phyloP scores from a whole-genome alignment of 2,329 filamentous ascomycete genomes.

The Fusarium palustre region DNA sequence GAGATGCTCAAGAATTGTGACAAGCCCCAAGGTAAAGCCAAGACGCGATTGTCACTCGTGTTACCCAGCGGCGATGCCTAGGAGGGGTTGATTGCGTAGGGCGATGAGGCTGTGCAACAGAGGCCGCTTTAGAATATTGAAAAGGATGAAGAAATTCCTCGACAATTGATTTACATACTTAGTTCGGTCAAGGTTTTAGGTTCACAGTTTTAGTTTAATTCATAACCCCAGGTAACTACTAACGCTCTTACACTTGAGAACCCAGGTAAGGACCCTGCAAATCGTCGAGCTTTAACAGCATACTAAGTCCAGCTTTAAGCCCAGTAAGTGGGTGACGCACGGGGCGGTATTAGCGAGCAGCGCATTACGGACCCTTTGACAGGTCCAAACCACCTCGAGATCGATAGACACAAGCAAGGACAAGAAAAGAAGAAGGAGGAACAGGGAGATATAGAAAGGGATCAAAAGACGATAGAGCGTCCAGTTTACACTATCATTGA shows the following conservation, averaged over 20 bases:
- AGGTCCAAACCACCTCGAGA: conserved; percentile 23
- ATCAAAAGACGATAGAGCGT: background rate
- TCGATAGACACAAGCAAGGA: background rate
- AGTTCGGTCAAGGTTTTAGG: background rate
- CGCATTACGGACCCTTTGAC: conserved; percentile 37
- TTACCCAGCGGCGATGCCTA: conserved; percentile 2
- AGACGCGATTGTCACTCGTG: conserved; percentile 36
- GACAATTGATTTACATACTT: background rate
- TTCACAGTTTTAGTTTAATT: background rate
- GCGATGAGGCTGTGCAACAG: conserved; percentile 47
- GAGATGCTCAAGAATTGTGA: conserved; percentile 1
- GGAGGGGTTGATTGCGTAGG: conserved; percentile 48
- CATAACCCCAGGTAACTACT: background rate
- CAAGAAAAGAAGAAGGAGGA: background rate
- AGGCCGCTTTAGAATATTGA: conserved; percentile 17
- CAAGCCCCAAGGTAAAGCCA: conserved; percentile 25
- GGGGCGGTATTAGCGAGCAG: conserved; percentile 34
- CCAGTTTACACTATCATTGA: background rate
- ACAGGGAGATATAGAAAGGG: background rate
- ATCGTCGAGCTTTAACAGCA: conserved; percentile 13
- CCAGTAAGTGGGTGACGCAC: conserved; percentile 40
- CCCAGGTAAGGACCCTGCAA: conserved; percentile 21
- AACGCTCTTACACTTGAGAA: no score
- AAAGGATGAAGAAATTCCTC: background rate
- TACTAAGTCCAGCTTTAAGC: conserved; percentile 9